A percentile compares a stretch with the other conserved stretches of the same genome.
phyloP scores from a whole-genome alignment of 2,329 filamentous ascomycete species.

The Stenocarpella maydis region DNA sequence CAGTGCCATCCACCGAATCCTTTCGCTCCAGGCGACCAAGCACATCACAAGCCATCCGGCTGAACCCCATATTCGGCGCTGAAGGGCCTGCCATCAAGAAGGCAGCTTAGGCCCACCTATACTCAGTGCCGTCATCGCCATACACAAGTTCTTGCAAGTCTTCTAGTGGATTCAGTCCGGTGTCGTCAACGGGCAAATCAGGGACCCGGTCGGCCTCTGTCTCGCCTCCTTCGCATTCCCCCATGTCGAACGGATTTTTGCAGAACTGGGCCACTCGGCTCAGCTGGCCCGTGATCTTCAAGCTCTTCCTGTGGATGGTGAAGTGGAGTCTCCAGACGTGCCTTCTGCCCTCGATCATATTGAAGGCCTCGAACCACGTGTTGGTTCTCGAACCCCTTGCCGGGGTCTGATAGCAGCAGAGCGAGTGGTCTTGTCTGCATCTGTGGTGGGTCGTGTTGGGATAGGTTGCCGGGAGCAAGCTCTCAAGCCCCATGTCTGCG shows the following conservation, averaged over 20 bases:
- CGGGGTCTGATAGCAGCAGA: slow-evolving; percentile 27
- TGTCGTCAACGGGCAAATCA: background rate
- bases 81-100: background rate
- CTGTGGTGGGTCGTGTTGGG: slow-evolving; percentile 10
- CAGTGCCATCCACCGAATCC: background rate
- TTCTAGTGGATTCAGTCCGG: background rate
- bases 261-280: slow-evolving; percentile 20
- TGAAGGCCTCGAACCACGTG: slow-evolving; percentile 23
- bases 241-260: background rate
- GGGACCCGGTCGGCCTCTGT: background rate
- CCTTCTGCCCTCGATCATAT: background rate
- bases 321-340: slow-evolving; percentile 30
- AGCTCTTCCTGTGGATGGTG: background rate
- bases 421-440: slow-evolving; percentile 21
- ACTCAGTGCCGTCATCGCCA: background rate
- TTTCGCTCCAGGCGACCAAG: background rate
- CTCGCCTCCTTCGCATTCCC: slow-evolving; percentile 4
- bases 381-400: background rate
- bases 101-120: background rate
- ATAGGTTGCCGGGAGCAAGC: slow-evolving; percentile 12
- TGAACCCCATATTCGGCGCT: background rate
- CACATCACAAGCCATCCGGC: background rate
- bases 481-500: background rate
- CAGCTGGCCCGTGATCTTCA: background rate
- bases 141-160: background rate